Base-by-base conservation (phyloP, 306 rosid genomes). In the Vigna trinervia region DNA sequence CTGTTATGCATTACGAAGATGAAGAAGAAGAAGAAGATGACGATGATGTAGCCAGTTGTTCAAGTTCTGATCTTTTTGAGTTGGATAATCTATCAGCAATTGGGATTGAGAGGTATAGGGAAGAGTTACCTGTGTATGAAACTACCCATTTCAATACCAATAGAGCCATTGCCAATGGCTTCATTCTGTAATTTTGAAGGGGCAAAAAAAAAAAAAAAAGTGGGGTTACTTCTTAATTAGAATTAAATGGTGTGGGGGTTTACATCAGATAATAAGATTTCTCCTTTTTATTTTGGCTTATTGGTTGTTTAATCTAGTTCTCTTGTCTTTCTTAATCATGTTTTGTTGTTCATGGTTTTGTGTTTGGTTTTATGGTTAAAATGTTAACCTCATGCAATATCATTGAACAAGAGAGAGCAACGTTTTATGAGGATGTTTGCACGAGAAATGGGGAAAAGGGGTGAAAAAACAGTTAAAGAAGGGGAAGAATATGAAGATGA, bases 21-120 rank as follows among this genome's bases (percentile, higher is more conserved):
- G 90, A 84, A 22, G 79, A 81, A 1, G 91, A 73, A 15, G 67
- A 60, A 60, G 98, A 90, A 3, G 83, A 84, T 0, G 93, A 92
- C 0, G 90, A 94, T 28, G 98, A 95, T 56, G 91, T 71, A 9
- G 86, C 74, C 38, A 95, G 99, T 80, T 92, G 84, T 84, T 77
- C 96, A 13, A 95, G 99, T 73, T 92, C 99, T 74, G 99, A 95
- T 89, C 93, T 95, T 4, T 95, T 95, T 78, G 99, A 95, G 83
- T 86, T 95, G 90, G 99, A 92, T 80, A 89, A 87, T 88, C 85
- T 92, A 10, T 92, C 97, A 2, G 90, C 85, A 0, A 89, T 87
- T 76, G 98, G 98, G 80, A 93, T 92, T 78, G 94, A 89, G 68
- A 88, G 95, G 90, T 95, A 89, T 65, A 79, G 94, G 39, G 89